Percentiles rank a stretch among this genome's conserved stretches.
Conservation (phyloP, 805 yeast genomes). For the Yamadazyma nakazawae region DNA sequence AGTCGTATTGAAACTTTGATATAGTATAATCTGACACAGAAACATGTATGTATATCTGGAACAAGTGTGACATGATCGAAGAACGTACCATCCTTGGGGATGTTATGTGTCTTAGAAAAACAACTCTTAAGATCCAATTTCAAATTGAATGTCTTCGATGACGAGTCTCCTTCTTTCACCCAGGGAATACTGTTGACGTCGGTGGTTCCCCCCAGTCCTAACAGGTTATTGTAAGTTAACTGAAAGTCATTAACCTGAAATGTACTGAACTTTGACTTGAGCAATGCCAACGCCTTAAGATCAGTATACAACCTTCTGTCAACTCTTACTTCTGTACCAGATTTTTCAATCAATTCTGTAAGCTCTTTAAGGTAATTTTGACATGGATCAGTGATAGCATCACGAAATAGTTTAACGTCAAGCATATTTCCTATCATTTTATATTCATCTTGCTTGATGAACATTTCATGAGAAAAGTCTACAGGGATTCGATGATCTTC, state of each 20-base stretch:
- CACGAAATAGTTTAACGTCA: conserved; percentile 29
- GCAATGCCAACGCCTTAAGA: conserved; percentile 30
- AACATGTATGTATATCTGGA: conserved; percentile 39
- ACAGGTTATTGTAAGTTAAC: neutral
- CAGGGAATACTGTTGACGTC: conserved; percentile 28
- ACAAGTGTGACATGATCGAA: conserved; percentile 34
- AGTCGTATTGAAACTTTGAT: conserved; percentile 29
- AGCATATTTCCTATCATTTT: conserved; percentile 23
- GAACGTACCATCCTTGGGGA: conserved; percentile 13
- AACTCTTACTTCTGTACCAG: conserved; percentile 35
- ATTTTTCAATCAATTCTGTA: conserved; percentile 26
- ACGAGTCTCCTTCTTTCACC: conserved; percentile 16
- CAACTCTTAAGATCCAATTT: conserved; percentile 27
- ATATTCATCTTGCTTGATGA: conserved; percentile 30
- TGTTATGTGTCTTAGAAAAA: conserved; percentile 25
- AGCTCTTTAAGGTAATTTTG: conserved; percentile 22
- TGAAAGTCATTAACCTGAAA: conserved; percentile 15
- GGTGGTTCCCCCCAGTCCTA: conserved; percentile 20
- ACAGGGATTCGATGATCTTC: conserved; percentile 36
- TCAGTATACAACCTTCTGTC: conserved; percentile 37
- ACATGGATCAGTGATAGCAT: conserved; percentile 31
- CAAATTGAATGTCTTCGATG: conserved; percentile 28
- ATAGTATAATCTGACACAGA: conserved; percentile 34
- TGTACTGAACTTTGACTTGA: conserved; percentile 33
- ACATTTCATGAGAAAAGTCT: conserved; percentile 39